Percentiles rank a stretch among this genome's conserved stretches.
These are phyloP conservation scores for Blastobotrys persicus DNA, from an alignment of 1,139 yeast species.

Conservation along the genomic window DNA sequence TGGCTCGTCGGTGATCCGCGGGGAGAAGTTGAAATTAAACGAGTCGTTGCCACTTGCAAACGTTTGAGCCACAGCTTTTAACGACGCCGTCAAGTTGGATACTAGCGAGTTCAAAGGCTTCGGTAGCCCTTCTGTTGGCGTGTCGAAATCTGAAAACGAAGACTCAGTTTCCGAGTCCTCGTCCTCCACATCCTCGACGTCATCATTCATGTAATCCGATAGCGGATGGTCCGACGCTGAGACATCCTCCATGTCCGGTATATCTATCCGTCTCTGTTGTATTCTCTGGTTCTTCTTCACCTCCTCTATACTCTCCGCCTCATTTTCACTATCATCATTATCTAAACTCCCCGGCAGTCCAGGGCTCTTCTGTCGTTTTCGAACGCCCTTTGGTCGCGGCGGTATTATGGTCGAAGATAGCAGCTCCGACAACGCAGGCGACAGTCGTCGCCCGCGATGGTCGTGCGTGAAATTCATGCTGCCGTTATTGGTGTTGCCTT, in stretches of 20 bases:
- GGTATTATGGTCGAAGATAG: slow-evolving; percentile 29
- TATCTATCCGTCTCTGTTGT: neutral
- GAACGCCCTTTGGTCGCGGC: slow-evolving; percentile 19
- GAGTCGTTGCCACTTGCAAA: slow-evolving; percentile 30
- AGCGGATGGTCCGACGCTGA: slow-evolving; percentile 11
- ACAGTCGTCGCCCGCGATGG: slow-evolving; percentile 26
- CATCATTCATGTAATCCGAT: slow-evolving; percentile 8
- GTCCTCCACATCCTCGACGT: slow-evolving; percentile 11
- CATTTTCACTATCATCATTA: slow-evolving; percentile 10
- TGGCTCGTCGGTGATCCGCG: slow-evolving; percentile 34
- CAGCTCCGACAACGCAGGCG: slow-evolving; percentile 28
- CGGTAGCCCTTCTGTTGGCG: slow-evolving; percentile 4
- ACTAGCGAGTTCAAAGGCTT: slow-evolving; percentile 22
- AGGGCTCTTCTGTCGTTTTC: slow-evolving; percentile 7
- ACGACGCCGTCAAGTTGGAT: slow-evolving; percentile 29
- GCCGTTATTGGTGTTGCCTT: slow-evolving; percentile 4
- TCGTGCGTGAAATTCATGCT: slow-evolving; percentile 21
- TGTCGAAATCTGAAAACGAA: slow-evolving; percentile 12
- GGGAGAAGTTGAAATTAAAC: slow-evolving; percentile 30
- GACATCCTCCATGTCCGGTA: slow-evolving; percentile 10
- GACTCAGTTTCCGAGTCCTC: slow-evolving; percentile 9
- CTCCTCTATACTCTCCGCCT: slow-evolving; percentile 7
- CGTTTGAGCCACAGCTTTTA: slow-evolving; percentile 33
- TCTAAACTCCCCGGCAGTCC: neutral
- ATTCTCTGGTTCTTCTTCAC: neutral